Conservation (phyloP, 768 basidiomycete species). For the Pleurotus pulmonarius region DNA sequence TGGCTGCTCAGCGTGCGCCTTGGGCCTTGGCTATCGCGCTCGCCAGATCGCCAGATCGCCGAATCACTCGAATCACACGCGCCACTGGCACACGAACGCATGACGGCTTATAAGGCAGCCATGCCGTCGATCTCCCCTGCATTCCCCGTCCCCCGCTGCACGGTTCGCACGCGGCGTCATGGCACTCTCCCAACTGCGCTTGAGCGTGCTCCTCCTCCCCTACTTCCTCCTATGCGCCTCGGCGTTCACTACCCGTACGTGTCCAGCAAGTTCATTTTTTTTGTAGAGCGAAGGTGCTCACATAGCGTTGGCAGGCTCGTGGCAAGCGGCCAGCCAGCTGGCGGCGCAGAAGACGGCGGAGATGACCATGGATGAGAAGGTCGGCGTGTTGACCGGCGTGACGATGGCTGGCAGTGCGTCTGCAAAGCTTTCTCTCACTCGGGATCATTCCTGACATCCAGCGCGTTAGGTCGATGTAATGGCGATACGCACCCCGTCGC, state of each 20-base stretch:
- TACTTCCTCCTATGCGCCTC: conserved; percentile 1
- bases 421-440: not conserved
- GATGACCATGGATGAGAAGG: conserved; percentile 6
- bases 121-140: not conserved
- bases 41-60: not conserved
- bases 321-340: not conserved
- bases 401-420: conserved; percentile 4
- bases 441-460: not conserved
- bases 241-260: not conserved
- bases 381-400: conserved; percentile 1
- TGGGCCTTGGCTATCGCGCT: not conserved
- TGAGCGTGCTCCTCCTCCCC: conserved; percentile 2
- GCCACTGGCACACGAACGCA: not conserved
- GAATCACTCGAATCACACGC: not conserved
- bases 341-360: not conserved
- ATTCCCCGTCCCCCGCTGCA: not conserved
- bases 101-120: not conserved
- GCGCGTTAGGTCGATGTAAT: not conserved
- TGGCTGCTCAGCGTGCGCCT: not conserved
- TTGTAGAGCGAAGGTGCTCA: not conserved
- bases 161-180: not conserved
- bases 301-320: not conserved
- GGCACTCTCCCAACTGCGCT: conserved; percentile 4
- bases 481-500: conserved; percentile 1
- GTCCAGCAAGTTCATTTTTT: not conserved